These are phyloP conservation scores for Cyphellophora attinorum DNA, from an alignment of 2,329 filamentous ascomycete genomes.

Conservation along the genomic window DNA sequence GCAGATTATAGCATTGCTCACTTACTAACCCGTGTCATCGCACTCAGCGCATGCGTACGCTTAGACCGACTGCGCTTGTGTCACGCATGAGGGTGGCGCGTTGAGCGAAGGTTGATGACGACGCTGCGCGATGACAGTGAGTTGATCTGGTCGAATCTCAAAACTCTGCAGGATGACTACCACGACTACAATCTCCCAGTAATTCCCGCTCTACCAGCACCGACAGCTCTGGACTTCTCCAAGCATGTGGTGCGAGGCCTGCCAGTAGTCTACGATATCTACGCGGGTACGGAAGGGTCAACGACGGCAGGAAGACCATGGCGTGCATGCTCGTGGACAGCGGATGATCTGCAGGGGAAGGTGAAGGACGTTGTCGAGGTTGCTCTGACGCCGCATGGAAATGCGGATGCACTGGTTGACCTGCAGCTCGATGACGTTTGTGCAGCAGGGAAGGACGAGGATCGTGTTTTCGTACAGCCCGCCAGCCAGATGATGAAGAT, in stretches of 20 bases:
- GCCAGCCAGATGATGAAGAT: slow-evolving; percentile 13
- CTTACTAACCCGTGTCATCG: too few species aligned
- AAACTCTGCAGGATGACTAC: slow-evolving; percentile 11
- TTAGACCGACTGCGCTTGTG: too few species aligned
- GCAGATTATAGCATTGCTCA: too few species aligned
- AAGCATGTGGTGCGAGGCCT: slow-evolving; percentile 15
- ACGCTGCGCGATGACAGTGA: too few species aligned
- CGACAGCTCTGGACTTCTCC: slow-evolving; percentile 14
- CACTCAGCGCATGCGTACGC: too few species aligned
- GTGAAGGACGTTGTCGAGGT: slow-evolving; percentile 14
- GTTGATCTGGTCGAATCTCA: neutral
- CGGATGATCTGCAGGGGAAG: slow-evolving; percentile 7
- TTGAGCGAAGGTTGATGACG: too few species aligned
- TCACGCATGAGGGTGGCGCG: too few species aligned
- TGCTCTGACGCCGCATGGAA: slow-evolving; percentile 16
- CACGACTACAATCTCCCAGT: slow-evolving; percentile 15
- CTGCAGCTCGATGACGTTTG: slow-evolving; percentile 3
- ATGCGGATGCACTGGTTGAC: slow-evolving; percentile 14
- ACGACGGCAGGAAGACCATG: slow-evolving; percentile 4
- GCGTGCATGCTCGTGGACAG: slow-evolving; percentile 15
- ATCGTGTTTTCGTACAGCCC: slow-evolving; percentile 16
- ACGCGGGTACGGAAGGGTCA: slow-evolving; percentile 4
- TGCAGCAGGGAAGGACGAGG: slow-evolving; percentile 1
- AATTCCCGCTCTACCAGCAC: slow-evolving; percentile 9
- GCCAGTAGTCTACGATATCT: slow-evolving; percentile 7